Conservation (phyloP, 805 yeast genomes). For the Peterozyma toletana region DNA sequence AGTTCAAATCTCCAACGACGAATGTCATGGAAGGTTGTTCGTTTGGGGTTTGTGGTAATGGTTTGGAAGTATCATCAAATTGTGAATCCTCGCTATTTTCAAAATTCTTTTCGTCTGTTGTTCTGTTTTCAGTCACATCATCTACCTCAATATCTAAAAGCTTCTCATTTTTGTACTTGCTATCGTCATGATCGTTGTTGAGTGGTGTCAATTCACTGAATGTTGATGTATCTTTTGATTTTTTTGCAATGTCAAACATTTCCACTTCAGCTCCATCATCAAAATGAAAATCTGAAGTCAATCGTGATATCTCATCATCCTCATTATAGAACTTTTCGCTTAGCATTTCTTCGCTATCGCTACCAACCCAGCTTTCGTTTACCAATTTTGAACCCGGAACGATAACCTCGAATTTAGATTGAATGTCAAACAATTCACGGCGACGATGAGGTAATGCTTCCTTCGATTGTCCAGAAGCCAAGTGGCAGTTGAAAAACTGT, state of each 20-base stretch:
- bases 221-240: slow-evolving; percentile 12
- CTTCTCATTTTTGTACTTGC: background rate
- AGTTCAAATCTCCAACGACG: slow-evolving; percentile 50
- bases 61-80: background rate
- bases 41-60: background rate
- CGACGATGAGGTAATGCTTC: slow-evolving; percentile 7
- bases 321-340: slow-evolving; percentile 19
- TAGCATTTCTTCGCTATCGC: slow-evolving; percentile 23
- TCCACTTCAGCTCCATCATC: slow-evolving; percentile 16
- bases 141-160: slow-evolving; percentile 8
- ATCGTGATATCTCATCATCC: slow-evolving; percentile 10
- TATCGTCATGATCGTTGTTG: background rate
- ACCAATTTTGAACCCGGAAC: slow-evolving; percentile 3
- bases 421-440: slow-evolving; percentile 9
- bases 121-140: slow-evolving; percentile 9
- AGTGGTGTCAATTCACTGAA: background rate
- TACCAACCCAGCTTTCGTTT: slow-evolving; percentile 10
- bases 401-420: slow-evolving; percentile 6
- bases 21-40: slow-evolving; percentile 21
- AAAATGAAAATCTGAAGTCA: slow-evolving; percentile 9
- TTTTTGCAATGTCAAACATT: slow-evolving; percentile 9
- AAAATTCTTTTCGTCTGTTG: slow-evolving; percentile 6
- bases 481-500: slow-evolving; percentile 42
- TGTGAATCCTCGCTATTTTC: slow-evolving; percentile 7
- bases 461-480: slow-evolving; percentile 35